Percentiles rank a stretch among this genome's conserved stretches.
These are phyloP conservation scores for Incumbomyces lentus DNA, from an alignment of 2,329 filamentous ascomycete genomes.

Conservation along the genomic window DNA sequence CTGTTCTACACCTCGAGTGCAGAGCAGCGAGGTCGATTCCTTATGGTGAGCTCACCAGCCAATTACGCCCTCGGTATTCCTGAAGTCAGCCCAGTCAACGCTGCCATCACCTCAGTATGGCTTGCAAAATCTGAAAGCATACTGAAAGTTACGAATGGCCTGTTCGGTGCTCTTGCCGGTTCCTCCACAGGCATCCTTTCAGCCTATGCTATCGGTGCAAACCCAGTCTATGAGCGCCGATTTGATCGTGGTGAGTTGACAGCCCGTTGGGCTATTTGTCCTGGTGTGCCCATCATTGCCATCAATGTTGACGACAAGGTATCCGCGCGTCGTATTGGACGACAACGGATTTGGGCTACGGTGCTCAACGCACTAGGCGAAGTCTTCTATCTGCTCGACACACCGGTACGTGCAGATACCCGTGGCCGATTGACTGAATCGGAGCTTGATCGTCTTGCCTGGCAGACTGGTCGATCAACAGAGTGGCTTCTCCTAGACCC, in stretches of 20 bases:
- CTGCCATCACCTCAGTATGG: conserved; percentile 74
- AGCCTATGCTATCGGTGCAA: conserved; percentile 63
- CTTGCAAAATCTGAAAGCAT: conserved; percentile 72
- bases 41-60: conserved; percentile 54
- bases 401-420: conserved; percentile 48
- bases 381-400: conserved; percentile 69
- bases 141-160: conserved; percentile 60
- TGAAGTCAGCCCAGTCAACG: conserved; percentile 56
- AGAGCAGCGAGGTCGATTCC: conserved; percentile 66
- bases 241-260: conserved; percentile 68
- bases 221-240: conserved; percentile 49
- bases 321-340: conserved; percentile 56
- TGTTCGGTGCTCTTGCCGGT: conserved; percentile 72
- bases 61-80: conserved; percentile 58
- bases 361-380: conserved; percentile 91
- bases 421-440: conserved; percentile 37
- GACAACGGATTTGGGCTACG: conserved; percentile 75
- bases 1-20: conserved; percentile 65
- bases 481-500: conserved; percentile 73
- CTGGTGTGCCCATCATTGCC: conserved; percentile 80
- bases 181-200: conserved; percentile 76
- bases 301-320: conserved; percentile 78
- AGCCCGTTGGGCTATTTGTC: conserved; percentile 79
- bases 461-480: conserved; percentile 67
- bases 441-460: conserved; percentile 57